phyloP scores from a whole-genome alignment of 371 early-diverging fungal genomes.

The Rhizoclosmatium hyalinum region DNA sequence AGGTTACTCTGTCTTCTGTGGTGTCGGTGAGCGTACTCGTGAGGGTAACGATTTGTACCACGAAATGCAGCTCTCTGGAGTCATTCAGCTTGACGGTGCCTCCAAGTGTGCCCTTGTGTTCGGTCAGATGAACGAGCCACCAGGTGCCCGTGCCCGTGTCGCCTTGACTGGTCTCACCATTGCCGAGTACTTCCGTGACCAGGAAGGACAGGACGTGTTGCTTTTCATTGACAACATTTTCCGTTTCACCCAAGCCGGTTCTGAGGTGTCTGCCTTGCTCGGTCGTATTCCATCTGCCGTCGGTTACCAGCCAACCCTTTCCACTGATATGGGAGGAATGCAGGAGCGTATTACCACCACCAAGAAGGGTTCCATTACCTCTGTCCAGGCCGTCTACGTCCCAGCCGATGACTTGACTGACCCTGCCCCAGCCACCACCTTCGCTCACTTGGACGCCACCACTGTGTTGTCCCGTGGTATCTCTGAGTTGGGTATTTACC shows the following conservation, averaged over 20 bases:
- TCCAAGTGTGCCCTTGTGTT: constrained; percentile 97
- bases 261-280: constrained; percentile 88
- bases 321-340: constrained; percentile 97
- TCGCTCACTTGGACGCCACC: constrained; percentile 98
- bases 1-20: constrained; percentile 97
- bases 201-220: constrained; percentile 98
- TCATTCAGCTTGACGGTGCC: constrained; percentile 92
- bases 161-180: constrained; percentile 97
- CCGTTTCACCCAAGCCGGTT: constrained; percentile 78
- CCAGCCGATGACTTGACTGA: constrained; percentile 99
- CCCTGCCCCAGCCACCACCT: constrained; percentile 98
- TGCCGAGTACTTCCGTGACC: constrained; percentile 99
- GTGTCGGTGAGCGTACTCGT: constrained; percentile 98
- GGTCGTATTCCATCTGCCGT: constrained; percentile 99
- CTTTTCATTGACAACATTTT: constrained; percentile 99
- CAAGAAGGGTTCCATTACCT: constrained; percentile 99
- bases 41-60: constrained; percentile 99
- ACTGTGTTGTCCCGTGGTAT: constrained; percentile 98
- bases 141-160: constrained; percentile 99
- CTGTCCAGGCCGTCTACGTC: constrained; percentile 96
- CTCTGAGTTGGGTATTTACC: constrained; percentile 98
- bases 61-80: constrained; percentile 95
- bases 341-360: constrained; percentile 99
- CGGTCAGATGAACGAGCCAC: constrained; percentile 99
- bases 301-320: constrained; percentile 98